Base-by-base conservation (phyloP, 129 eudicot species). In the Ambrosia trifida region DNA sequence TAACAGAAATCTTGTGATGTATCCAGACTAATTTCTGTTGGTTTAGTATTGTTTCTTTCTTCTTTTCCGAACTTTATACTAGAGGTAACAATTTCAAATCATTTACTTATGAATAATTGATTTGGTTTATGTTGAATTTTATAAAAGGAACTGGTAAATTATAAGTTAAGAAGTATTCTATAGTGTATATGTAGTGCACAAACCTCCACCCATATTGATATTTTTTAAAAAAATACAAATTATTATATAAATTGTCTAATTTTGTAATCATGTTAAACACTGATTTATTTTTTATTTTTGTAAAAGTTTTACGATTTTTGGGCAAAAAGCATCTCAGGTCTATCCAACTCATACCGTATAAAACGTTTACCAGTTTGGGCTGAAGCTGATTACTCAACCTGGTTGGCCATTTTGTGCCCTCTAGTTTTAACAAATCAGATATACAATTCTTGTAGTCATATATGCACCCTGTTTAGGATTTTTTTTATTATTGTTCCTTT, bases 1-100 rank as follows among this genome's bases (percentile, higher is more conserved):
- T 94, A 94, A 75, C 40, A 68, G 68, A 60, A 52, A 4, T 64
- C 69, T 41, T 32, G 45, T 7, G 32, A 18, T 79, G 19, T 50
- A 36, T 53, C 12, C 40, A 44, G 32, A 49, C 44, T 65, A 56
- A 49, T 66, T 59, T 32, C 40, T 67, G 64, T 68, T 54, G 61
- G 44, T 18, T 41, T 20, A 19, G 17, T 36, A 13, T 3, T 50
- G 53, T 66, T 58, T 53, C 19, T 32, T 68, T 33, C 28, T 35
- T 13, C 5, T 30, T 45, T 45, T 53, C 6, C 4, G 17, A 57
- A 57, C 36, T 9, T 67, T 10, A 59, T 68, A 66, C 32, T 18
- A 51, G 58, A 54, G 35, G 33, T 24, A 54, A 19, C 59, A 54
- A 19, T 54, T 54, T 54, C 14, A 6, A 54, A 54, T 3, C 33